Conservation (phyloP, 441 rosid genomes). For the Capsella rubella region DNA sequence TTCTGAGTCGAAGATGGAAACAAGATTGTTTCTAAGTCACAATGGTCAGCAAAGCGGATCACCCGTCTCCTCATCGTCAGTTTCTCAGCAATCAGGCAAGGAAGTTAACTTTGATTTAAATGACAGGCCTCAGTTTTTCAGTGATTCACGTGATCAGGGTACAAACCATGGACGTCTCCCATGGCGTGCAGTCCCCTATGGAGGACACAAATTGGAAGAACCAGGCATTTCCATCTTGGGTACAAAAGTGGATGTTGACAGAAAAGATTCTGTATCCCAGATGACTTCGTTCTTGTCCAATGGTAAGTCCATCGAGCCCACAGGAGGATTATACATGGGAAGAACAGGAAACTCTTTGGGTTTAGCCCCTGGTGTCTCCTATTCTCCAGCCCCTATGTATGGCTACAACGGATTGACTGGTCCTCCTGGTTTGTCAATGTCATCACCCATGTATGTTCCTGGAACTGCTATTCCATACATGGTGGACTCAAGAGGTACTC, state of each 20-base stretch:
- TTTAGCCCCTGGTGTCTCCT: slow-evolving; percentile 61
- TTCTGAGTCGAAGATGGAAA: slow-evolving; percentile 60
- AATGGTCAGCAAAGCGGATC: slow-evolving; percentile 74
- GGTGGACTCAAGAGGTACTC: slow-evolving; percentile 73
- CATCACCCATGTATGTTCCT: slow-evolving; percentile 68
- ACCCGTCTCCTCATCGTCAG: slow-evolving; percentile 79
- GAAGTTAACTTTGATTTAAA: slow-evolving; percentile 82
- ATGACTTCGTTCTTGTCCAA: slow-evolving; percentile 58
- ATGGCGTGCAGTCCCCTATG: slow-evolving; percentile 50
- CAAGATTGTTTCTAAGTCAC: slow-evolving; percentile 54
- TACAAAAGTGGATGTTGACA: slow-evolving; percentile 66
- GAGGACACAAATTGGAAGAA: slow-evolving; percentile 57
- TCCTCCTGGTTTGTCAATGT: slow-evolving; percentile 59
- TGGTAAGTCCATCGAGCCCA: slow-evolving; percentile 67
- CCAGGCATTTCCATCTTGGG: slow-evolving; percentile 85
- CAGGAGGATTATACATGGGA: slow-evolving; percentile 55
- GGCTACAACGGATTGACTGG: slow-evolving; percentile 65
- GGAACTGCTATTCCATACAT: slow-evolving; percentile 69
- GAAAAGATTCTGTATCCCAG: slow-evolving; percentile 58
- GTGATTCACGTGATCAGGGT: slow-evolving; percentile 63
- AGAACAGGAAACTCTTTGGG: slow-evolving; percentile 69
- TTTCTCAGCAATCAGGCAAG: slow-evolving; percentile 70
- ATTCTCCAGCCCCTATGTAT: slow-evolving; percentile 65
- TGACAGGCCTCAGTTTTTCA: slow-evolving; percentile 69
- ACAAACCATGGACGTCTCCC: slow-evolving; percentile 47